Evolutionary conservation across 106 monocot species (phyloP), one percentile per base, ranked within the genome.

Genomic region (Allium cepa): DNA sequence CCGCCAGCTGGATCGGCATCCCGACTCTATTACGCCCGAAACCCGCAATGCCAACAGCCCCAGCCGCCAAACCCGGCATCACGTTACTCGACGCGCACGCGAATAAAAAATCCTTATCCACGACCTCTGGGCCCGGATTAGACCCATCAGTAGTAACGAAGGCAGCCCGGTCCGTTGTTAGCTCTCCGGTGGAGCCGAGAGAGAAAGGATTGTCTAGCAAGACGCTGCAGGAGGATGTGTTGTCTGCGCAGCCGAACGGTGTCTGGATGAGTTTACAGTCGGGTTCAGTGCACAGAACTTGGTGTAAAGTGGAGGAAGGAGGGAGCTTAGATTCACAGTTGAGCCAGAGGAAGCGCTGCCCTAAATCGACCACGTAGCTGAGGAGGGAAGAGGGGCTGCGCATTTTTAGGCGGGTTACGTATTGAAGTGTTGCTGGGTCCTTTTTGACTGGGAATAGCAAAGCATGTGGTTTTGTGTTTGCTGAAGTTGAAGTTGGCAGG

Each of bases 1-100:
- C 76, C 6, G 91, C 70, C 55, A 91, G 76, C 72, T 87, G 87
- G 7, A 69, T 46, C 8, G 91, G 91, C 5, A 75, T 55, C 3
- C 67, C 72, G 66, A 80, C 26, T 13, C 57, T 66, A 64, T 57
- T 70, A 18, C 91, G 77, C 5, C 87, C 81, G 45, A 91, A 71
- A 8, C 75, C 84, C 1, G 72, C 79, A 53, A 91, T 71, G 68
- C 90, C 86, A 18, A 75, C 46, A 12, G 68, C 56, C 4, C 56
- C 56, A 11, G 18, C 2, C 2, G 56, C 68, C 14, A 69, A 56
- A 56, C 90, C 86, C 26, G 78, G 9, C 26, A 81, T 64, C 16
- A 86, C 68, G 62, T 22, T 71, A 2, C 56, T 56, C 4, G 81
- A 56, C 8, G 72, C 81, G 72, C 90, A 90, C 16, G 74, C 26